phyloP scores from a whole-genome alignment of 2,329 filamentous ascomycete species.

The Paecilomyces dactylethromorphus region DNA sequence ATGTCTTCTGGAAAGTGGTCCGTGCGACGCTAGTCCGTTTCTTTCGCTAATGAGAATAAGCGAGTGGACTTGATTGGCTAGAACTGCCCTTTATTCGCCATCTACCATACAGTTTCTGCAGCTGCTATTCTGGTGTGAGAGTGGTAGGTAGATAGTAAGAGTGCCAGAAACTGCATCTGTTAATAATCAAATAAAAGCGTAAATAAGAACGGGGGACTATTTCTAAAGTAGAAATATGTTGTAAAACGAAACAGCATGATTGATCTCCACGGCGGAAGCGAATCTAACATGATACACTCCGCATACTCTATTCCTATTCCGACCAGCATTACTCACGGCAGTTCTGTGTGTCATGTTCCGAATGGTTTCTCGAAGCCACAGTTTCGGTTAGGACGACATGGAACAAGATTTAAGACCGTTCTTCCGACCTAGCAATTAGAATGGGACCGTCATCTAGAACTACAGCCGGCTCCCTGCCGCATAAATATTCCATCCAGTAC shows the following conservation, averaged over 20 bases:
- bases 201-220: too few relatives aligned
- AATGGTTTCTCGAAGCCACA: neutral
- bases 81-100: neutral
- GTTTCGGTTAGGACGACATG: neutral
- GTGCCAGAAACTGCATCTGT: neutral
- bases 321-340: neutral
- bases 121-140: neutral
- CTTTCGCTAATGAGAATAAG: neutral
- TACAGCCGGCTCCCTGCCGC: neutral
- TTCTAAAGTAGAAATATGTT: neutral
- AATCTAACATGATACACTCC: neutral
- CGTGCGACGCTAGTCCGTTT: slow-evolving; percentile 12
- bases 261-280: neutral
- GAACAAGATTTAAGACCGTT: neutral
- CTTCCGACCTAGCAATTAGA: neutral
- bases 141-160: too few relatives aligned
- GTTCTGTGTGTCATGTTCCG: neutral
- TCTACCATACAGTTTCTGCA: neutral
- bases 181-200: too few relatives aligned
- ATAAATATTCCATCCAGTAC: neutral
- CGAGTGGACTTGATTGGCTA: neutral
- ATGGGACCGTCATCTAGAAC: neutral
- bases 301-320: neutral
- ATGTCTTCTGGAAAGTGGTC: slow-evolving; percentile 14
- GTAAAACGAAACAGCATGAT: neutral